These are phyloP conservation scores for Naganishia antarctica DNA, from an alignment of 768 basidiomycete genomes.

Conservation along the genomic window DNA sequence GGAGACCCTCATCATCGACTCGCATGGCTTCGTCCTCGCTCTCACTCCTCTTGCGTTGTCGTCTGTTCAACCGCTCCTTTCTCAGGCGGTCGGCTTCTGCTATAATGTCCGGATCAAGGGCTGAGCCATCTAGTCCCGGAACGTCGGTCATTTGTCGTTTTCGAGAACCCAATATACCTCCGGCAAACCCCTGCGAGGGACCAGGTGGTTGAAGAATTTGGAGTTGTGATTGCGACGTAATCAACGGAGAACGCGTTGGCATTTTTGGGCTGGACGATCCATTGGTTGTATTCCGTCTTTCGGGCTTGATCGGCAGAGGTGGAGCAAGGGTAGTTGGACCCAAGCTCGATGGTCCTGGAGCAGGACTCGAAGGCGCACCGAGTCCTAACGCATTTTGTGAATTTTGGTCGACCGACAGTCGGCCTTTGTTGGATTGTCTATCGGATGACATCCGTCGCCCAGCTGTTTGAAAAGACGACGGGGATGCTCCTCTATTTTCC, in stretches of 20 bases:
- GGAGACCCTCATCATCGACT: neutral
- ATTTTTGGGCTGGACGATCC: conserved; percentile 10
- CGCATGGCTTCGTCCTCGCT: conserved; percentile 5
- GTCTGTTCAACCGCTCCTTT: conserved; percentile 67
- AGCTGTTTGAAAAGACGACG: neutral
- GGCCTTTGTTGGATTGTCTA: conserved; percentile 3
- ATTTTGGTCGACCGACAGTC: neutral
- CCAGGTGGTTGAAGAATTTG: conserved; percentile 3
- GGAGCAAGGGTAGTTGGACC: neutral
- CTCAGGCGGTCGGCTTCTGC: conserved; percentile 83
- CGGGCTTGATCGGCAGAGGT: conserved; percentile 9
- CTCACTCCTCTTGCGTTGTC: conserved; percentile 52
- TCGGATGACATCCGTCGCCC: conserved; percentile 10
- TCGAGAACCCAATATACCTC: conserved; percentile 22
- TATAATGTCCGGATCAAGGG: conserved; percentile 71
- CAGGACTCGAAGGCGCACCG: neutral
- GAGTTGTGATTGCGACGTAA: conserved; percentile 36
- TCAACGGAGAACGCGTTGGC: conserved; percentile 33
- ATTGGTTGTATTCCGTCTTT: conserved; percentile 21
- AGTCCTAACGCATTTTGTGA: conserved; percentile 4
- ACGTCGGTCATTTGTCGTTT: conserved; percentile 32
- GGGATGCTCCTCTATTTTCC: neutral
- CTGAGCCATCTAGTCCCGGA: conserved; percentile 43
- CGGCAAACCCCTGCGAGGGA: conserved; percentile 11
- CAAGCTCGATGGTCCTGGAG: neutral